Base-by-base conservation (phyloP, 352 stramenopile genomes). In the Halophytophthora polymorphica region DNA sequence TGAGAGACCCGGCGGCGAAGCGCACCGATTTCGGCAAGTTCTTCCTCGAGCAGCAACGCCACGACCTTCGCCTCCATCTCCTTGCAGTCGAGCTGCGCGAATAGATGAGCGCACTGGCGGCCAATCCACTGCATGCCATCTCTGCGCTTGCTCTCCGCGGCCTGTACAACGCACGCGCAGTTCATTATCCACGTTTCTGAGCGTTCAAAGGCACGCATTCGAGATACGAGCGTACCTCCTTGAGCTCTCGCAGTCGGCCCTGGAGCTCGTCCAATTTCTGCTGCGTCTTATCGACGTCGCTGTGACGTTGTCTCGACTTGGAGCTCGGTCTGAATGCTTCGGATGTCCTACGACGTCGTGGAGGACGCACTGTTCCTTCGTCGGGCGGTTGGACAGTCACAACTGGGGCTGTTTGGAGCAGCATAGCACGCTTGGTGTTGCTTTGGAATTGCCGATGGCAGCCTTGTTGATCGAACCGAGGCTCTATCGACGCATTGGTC, bases 11-110 rank as follows among this genome's bases (percentile, higher is more conserved):
- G 65, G 15, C 13, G 31, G 19, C 36, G 53, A 2, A 70, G 55
- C 35, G 35, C n/a, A 2, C 6, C n/a, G 37, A 56, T 39, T 47
- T 69, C 53, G 4, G 21, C 19, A 22, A 60, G 29, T 39, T 82
- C 65, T 43, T 88, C 63, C 22, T 68, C 44, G 4, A 51, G 41
- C 11, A 86, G 15, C 40, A 83, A 14, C 2, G 52, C 21, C 33
- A 73, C 41, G 8, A 86, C 48, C 33, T 64, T 70, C 5, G 69
- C 64, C 41, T 82, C 71, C 0, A 58, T 71, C 43, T 86, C 77
- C 46, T 79, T 80, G 45, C 69, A 73, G 45, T 84, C 77, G 4
- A 88, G 52, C 29, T 86, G 77, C 14, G 61, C 71, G 41, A 84
- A 84, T 61, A 88, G 53, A 45, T 83, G 71, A 15, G 69, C 73